phyloP scores from a whole-genome alignment of 2,329 filamentous ascomycete genomes.

The Cryphonectria nitschkei region DNA sequence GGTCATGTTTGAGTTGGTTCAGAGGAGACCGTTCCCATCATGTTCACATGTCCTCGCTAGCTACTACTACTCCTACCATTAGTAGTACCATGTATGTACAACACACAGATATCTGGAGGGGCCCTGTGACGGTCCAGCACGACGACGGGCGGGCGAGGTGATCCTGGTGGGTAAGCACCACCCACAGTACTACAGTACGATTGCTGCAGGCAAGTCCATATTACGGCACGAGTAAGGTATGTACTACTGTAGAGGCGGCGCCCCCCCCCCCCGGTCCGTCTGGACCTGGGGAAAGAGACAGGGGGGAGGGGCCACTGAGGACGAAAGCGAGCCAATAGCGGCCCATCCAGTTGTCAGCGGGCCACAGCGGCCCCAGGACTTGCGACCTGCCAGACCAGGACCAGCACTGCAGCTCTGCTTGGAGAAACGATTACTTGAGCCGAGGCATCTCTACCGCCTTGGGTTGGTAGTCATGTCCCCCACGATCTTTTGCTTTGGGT shows the following conservation, averaged over 20 bases:
- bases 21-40: not conserved
- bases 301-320: not conserved
- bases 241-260: not conserved
- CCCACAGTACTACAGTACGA: not conserved
- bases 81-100: not conserved
- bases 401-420: not conserved
- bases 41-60: conserved; percentile 7
- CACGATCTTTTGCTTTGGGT: not conserved
- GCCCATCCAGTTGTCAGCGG: conserved; percentile 10
- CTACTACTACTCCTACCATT: not conserved
- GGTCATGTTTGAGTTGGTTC: not conserved
- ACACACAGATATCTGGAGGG: not conserved
- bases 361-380: not conserved
- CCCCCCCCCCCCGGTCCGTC: not conserved
- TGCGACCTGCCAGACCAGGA: conserved; percentile 17
- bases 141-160: not conserved
- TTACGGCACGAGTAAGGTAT: no score
- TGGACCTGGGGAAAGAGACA: conserved; percentile 9
- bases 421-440: not conserved
- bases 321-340: conserved; percentile 1
- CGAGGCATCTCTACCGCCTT: conserved; percentile 9
- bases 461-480: not conserved
- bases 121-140: not conserved
- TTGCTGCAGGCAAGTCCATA: not conserved
- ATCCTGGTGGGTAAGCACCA: not conserved